These are phyloP conservation scores for Salix suchowensis DNA, from an alignment of 345 rosid species.

Conservation along the genomic window DNA sequence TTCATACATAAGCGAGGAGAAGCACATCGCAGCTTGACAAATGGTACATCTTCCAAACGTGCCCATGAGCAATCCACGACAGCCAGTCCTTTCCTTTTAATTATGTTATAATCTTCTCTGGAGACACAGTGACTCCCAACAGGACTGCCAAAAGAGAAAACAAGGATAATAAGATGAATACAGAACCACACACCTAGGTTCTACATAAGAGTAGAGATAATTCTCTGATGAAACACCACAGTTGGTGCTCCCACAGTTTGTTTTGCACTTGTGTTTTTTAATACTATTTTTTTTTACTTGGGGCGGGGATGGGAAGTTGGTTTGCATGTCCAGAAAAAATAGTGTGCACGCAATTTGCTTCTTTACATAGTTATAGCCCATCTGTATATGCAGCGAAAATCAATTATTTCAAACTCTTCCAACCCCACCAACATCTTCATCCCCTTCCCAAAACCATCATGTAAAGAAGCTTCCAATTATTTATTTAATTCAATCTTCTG, in stretches of 20 bases:
- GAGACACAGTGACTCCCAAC: conserved; percentile 86
- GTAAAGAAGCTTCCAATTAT: not conserved
- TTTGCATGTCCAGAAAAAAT: not conserved
- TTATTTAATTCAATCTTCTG: not conserved
- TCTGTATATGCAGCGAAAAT: not conserved
- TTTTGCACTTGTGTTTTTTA: not conserved
- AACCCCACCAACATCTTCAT: not conserved
- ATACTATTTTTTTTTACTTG: too few relatives aligned
- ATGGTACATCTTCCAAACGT: conserved; percentile 87
- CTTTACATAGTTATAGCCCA: not conserved
- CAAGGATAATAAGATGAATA: conserved; percentile 6
- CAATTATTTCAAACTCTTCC: not conserved
- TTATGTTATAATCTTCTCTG: conserved; percentile 69
- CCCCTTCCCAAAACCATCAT: not conserved
- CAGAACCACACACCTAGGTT: not conserved
- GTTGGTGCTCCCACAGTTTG: not conserved
- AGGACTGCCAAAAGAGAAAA: conserved; percentile 53
- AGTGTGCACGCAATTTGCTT: not conserved
- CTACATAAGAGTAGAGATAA: not conserved
- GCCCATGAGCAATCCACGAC: conserved; percentile 99
- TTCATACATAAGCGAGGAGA: conserved; percentile 89
- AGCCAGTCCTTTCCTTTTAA: conserved; percentile 81
- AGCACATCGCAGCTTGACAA: conserved; percentile 79
- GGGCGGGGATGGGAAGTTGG: too few relatives aligned
- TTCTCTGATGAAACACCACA: not conserved